phyloP scores from a whole-genome alignment of 306 rosid species.

The Rosa multiflora region DNA sequence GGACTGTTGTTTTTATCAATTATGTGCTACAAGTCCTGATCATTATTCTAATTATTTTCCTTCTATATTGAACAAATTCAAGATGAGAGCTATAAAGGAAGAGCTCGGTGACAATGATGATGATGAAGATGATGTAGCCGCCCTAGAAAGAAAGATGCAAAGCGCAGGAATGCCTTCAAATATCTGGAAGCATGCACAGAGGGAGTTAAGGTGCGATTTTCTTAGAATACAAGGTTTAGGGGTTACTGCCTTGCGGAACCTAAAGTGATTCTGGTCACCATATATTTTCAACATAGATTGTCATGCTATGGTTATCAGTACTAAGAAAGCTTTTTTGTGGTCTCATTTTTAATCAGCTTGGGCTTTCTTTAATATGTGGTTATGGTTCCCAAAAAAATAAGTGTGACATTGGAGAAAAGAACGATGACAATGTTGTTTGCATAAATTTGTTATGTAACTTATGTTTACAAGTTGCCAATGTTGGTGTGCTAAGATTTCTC shows the following conservation, averaged over 20 bases:
- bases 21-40: neutral
- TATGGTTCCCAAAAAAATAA: neutral
- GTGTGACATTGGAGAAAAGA: neutral
- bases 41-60: constrained; percentile 16
- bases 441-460: too few relatives aligned
- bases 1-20: neutral
- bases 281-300: neutral
- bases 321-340: neutral
- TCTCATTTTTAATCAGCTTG: neutral
- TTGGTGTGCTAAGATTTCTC: neutral
- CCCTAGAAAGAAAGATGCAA: constrained; percentile 94
- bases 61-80: constrained; percentile 32
- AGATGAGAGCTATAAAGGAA: constrained; percentile 99
- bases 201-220: constrained; percentile 76
- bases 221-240: neutral
- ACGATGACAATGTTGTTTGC: too few relatives aligned
- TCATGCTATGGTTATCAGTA: neutral
- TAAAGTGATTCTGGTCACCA: neutral
- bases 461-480: neutral
- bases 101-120: constrained; percentile 99
- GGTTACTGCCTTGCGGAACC: neutral
- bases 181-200: constrained; percentile 92
- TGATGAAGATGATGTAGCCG: constrained; percentile 89
- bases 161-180: constrained; percentile 94
- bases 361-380: neutral